A percentile compares a stretch with the other conserved stretches of the same genome.
These are phyloP conservation scores for Trebouxia sp. DNA, from an alignment of 139 green algal species.

Conservation along the genomic window DNA sequence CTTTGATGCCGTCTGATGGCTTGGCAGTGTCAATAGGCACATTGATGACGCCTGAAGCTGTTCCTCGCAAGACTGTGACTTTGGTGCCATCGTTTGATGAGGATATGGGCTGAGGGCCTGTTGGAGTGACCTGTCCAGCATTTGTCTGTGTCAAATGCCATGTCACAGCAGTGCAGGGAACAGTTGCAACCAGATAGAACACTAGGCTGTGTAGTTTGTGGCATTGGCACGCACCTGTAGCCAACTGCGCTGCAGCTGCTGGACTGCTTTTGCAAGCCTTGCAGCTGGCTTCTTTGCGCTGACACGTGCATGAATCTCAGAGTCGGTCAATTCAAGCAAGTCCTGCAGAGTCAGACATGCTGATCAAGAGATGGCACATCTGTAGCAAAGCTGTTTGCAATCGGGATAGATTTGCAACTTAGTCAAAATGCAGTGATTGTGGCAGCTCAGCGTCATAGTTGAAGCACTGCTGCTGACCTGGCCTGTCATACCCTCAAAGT, in stretches of 20 bases:
- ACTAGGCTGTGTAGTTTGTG: too few species aligned
- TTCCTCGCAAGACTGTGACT: neutral
- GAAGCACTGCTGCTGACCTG: too few species aligned
- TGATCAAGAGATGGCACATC: too few species aligned
- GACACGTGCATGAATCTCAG: neutral
- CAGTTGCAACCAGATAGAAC: too few species aligned
- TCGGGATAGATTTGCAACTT: too few species aligned
- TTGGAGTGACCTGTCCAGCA: conserved; percentile 13
- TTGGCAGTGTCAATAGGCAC: conserved; percentile 9
- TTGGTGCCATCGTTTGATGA: conserved; percentile 4
- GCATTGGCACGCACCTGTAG: too few species aligned
- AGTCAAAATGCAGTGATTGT: too few species aligned
- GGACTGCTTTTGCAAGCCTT: conserved; percentile 6
- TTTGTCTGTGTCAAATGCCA: too few species aligned
- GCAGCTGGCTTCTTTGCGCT: conserved; percentile 2
- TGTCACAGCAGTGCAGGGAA: too few species aligned
- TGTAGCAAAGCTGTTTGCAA: too few species aligned
- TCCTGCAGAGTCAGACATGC: conserved; percentile 22
- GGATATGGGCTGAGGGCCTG: neutral
- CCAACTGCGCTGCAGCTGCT: conserved; percentile 14
- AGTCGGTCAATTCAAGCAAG: neutral
- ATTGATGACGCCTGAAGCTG: conserved; percentile 8
- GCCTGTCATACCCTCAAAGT: neutral
- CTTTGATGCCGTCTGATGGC: conserved; percentile 15
- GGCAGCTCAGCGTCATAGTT: too few species aligned